Evolutionary conservation across 73 alveolate genomes (phyloP).

Genomic region (Symbiodinium natans): DNA sequence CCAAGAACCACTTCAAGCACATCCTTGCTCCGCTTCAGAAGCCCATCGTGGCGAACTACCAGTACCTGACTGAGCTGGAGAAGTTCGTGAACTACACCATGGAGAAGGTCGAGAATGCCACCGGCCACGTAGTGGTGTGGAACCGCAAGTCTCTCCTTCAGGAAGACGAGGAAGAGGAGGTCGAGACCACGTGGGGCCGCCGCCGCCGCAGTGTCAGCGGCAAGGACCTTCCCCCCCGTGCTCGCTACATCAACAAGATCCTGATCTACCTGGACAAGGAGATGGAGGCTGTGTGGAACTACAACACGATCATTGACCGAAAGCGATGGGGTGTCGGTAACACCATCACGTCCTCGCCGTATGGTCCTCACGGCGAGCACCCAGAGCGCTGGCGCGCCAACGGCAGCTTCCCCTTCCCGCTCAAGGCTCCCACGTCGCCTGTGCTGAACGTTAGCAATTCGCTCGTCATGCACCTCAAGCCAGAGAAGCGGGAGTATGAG

Average conservation of each 20-base stretch:
- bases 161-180: constrained; percentile 29
- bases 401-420: constrained; percentile 45
- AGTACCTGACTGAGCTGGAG: constrained; percentile 29
- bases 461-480: constrained; percentile 41
- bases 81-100: constrained; percentile 32
- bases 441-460: constrained; percentile 49
- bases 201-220: not conserved
- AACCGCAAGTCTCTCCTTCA: constrained; percentile 61
- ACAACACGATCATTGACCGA: constrained; percentile 74
- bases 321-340: constrained; percentile 88
- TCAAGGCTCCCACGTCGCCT: not conserved
- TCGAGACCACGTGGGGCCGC: constrained; percentile 8
- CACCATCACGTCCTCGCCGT: constrained; percentile 70
- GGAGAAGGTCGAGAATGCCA: constrained; percentile 65
- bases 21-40: constrained; percentile 64
- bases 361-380: constrained; percentile 74
- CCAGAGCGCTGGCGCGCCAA: constrained; percentile 86
- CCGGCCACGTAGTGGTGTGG: constrained; percentile 40
- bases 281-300: constrained; percentile 85
- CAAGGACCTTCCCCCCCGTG: constrained; percentile 48
- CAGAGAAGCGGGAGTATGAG: constrained; percentile 33
- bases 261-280: constrained; percentile 81
- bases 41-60: constrained; percentile 71
- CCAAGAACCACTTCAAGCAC: constrained; percentile 73
- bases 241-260: constrained; percentile 85